phyloP scores from a whole-genome alignment of 192 early-diverging fungal species.

The Entophlyctis luteolus region DNA sequence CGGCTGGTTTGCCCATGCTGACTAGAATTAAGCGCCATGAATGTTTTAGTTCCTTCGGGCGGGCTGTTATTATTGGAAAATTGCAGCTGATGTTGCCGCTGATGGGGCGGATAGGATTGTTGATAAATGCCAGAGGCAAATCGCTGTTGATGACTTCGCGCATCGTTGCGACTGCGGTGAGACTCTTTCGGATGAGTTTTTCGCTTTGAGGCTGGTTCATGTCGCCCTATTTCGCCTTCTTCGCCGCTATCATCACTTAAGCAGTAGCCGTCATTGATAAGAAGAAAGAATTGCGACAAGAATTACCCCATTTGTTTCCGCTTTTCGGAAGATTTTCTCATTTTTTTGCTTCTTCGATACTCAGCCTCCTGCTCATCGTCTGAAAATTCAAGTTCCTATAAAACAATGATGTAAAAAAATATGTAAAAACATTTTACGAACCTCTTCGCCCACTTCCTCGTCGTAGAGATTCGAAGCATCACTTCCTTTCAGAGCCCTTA shows the following conservation, averaged over 20 bases:
- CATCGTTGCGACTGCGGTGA: background rate
- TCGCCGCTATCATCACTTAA: background rate
- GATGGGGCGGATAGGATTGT: background rate
- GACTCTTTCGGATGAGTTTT: background rate
- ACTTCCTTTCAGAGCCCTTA: constrained; percentile 70
- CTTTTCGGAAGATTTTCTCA: background rate
- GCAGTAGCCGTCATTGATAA: background rate
- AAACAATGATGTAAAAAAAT: background rate
- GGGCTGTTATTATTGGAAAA: background rate
- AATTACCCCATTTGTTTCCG: background rate
- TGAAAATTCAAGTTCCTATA: constrained; percentile 82
- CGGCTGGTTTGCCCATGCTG: background rate
- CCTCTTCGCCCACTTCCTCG: constrained; percentile 78
- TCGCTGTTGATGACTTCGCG: background rate
- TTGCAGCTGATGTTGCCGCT: background rate
- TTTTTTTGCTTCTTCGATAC: constrained; percentile 46
- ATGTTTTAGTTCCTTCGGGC: background rate
- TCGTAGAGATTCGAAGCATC: constrained; percentile 93
- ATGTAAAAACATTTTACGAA: constrained; percentile 17
- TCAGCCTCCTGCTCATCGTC: constrained; percentile 87
- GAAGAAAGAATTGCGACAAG: background rate
- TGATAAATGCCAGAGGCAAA: background rate
- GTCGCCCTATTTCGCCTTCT: background rate
- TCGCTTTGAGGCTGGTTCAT: background rate
- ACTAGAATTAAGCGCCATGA: background rate